These are phyloP conservation scores for Fraxinus ornus DNA, from an alignment of 305 asterid genomes.

Conservation along the genomic window DNA sequence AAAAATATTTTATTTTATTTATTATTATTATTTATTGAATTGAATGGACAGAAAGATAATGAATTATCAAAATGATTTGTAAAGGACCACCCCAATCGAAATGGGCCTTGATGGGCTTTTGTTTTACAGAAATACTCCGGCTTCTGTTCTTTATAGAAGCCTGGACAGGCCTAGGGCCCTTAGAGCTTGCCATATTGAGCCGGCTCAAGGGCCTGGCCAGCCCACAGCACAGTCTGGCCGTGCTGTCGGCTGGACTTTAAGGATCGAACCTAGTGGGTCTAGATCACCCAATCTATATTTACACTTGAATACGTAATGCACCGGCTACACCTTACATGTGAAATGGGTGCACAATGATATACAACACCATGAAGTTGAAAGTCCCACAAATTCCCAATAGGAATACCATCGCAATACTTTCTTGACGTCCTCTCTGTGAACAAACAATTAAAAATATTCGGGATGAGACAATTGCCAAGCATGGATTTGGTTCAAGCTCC, in stretches of 20 bases:
- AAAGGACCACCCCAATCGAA: not conserved
- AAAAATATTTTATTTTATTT: not conserved
- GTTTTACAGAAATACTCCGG: not conserved
- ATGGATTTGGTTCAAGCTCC: not conserved
- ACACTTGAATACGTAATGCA: not conserved
- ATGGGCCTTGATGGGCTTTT: not conserved
- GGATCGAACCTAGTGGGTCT: not conserved
- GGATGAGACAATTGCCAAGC: not conserved
- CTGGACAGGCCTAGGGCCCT: not conserved
- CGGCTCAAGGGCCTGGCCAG: not conserved
- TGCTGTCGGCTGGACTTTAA: not conserved
- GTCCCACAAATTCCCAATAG: not conserved
- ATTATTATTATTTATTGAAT: not conserved
- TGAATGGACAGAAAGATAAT: not conserved
- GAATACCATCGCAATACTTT: not conserved
- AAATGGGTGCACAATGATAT: not conserved
- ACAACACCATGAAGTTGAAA: not conserved
- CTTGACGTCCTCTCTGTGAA: not conserved
- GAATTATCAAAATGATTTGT: not conserved
- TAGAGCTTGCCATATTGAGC: no score
- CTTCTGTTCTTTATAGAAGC: not conserved
- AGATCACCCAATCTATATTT: not conserved
- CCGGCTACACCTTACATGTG: not conserved
- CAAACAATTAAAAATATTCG: not conserved
- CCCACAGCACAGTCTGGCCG: not conserved